Evolutionary conservation across 345 rosid genomes (phyloP), one percentile per base, ranked within the genome.

Genomic region (Linum trigynum): DNA sequence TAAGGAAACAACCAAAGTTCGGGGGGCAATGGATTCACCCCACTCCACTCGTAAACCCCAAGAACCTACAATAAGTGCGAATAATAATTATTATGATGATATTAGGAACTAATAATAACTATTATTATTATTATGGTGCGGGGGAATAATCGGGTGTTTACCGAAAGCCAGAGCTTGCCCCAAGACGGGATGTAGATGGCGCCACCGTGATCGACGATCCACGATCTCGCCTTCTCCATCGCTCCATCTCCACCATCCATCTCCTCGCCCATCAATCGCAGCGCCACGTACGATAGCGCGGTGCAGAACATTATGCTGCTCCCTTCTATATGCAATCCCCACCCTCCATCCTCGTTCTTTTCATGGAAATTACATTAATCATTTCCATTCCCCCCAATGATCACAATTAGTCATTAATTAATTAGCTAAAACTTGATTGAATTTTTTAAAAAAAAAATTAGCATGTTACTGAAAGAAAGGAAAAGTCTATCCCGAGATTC

Each of bases 131-230:
- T 4, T 0, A 41, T 3, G 39, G 40, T 5, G n/a, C n/a, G 38
- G 7, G 56, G 16, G 0, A 4, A 55, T 17, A 15, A 39, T 57
- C 16, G 12, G 8, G 15, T 23, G 11, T 42, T 38, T 77, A 88
- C 89, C 3, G 94, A 80, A 38, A 90, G 84, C 91, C 87, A 90
- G 68, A 82, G 59, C 75, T 90, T 90, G 12, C 94, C 96, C 96
- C 94, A 90, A 0, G 94, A 81, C 0, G 96, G 96, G 57, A 81
- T 81, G 71, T 5, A 78, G 63, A 81, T 81, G 39, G 69, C 82
- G 5, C 96, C 94, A 48, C 89, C 94, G 58, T 45, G 91, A 66
- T 70, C 55, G 23, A 74, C 79, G 42, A 90, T 82, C 96, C 96
- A 90, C 8, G 74, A 57, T 39, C 86, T 74, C 0, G 87, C 96